Base-by-base conservation (phyloP, 805 yeast genomes). In the Kuraishia floccosa region DNA sequence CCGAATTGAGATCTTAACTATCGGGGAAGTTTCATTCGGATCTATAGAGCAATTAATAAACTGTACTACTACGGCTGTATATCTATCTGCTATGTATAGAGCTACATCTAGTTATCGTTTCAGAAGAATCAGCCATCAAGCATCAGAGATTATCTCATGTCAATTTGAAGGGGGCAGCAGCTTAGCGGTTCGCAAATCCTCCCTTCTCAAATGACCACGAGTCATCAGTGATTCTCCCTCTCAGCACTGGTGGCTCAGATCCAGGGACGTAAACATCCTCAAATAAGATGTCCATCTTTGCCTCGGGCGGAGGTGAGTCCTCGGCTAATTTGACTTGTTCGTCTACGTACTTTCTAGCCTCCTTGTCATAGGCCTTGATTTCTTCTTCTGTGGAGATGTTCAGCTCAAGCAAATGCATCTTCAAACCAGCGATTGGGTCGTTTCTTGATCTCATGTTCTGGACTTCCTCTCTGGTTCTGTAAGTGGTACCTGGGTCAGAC, bases 401-500 rank as follows among this genome's bases (percentile, higher is more conserved):
- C 56, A 76, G 69, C 46, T 86, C 96, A 50, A 87, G 57, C 43
- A 91, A 66, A 40, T 75, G 82, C 50, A 76, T 77, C 73, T 87
- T 89, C 56, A 91, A 75, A 46, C 97, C 97, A 35, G 94, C 87
- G 59, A 91, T 85, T 48, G 97, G 96, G 61, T 91, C 98, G 59
- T 82, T 86, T 71, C 85, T 82, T 27, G 97, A 85, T 72, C 98
- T 83, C 96, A 91, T 87, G 70, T 89, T 89, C 68, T 87, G 96
- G 47, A 91, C 91, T 70, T 91, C 98, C 68, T 91, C 98, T 72
- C 98, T 87, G 56, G 98, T 91, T 76, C 98, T 82, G 79, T 91
- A 91, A 44, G 98, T 91, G 60, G 98, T 91, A 73, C 98, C 98
- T 52, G 98, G 98, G 66, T 91, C 98, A 46, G 97, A 89, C 97